Base-by-base conservation (phyloP, 2,329 filamentous ascomycete species). In the Xylaria sp. region DNA sequence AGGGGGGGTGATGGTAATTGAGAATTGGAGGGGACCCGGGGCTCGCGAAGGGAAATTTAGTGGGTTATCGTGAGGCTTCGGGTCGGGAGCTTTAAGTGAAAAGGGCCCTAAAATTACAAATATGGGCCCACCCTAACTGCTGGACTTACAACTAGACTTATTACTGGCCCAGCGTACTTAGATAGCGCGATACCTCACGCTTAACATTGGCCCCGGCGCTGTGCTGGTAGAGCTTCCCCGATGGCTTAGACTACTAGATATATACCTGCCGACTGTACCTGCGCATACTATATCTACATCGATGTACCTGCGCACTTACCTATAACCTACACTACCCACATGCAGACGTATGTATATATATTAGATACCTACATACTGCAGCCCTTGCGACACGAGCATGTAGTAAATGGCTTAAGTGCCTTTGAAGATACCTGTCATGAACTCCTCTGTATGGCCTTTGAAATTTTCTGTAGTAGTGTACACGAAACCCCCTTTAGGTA, bases 11-110 rank as follows among this genome's bases (percentile, higher is more conserved):
- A 61, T 60, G 54, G 33, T 37, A 53, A 56, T 60, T 40, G 38
- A 49, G 37, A 64, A 57, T 59, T 52, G 37, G 54, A 70, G 57
- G 54, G 61, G n/a, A 65, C 47, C 42, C 54, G 40, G 59, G 57
- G 53, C 56, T 23, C 31, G 71, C 69, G 69, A 71, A 69, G 66
- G 67, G 69, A 71, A 72, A 71, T 70, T 72, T 71, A 65, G 64
- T 66, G 64, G 61, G 61, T 52, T 47, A 45, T 65, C 37, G 42
- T 49, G 23, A 50, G 55, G 50, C 37, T 43, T 64, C 56, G 61
- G 57, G 47, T n/a, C n/a, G 28, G 9, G 28, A 53, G 38, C 46
- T 35, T 61, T 28, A 28, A 60, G 9, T 5, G 28, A 5, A 4
- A 52, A 38, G 33, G 51, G 11, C 45, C 21, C 52, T 56, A 63